Conservation (phyloP, 495 filamentous ascomycete species). For the Trichoderma reesei region DNA sequence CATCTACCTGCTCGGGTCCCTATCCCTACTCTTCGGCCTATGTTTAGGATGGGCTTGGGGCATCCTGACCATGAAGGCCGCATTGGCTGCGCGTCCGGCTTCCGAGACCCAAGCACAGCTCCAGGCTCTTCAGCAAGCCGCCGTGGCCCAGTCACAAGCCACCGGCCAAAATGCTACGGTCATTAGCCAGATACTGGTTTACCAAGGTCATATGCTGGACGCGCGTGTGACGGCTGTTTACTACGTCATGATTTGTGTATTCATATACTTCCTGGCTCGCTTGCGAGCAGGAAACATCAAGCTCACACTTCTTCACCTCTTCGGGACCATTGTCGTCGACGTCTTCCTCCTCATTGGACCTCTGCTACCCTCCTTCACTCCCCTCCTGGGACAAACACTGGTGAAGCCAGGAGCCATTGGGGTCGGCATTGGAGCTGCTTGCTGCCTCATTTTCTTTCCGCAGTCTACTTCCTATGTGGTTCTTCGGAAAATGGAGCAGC, state of each 20-base stretch:
- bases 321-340: conserved; percentile 2
- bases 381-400: background rate
- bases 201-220: conserved; percentile 1
- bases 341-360: conserved; percentile 2
- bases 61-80: conserved; percentile 7
- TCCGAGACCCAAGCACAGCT: background rate
- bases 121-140: background rate
- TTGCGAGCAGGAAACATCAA: background rate
- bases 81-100: background rate
- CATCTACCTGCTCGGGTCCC: conserved; percentile 6
- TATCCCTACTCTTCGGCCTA: conserved; percentile 4
- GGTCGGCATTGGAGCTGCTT: conserved; percentile 1
- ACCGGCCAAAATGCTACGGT: background rate
- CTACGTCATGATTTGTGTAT: conserved; percentile 2
- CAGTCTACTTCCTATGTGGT: conserved; percentile 8
- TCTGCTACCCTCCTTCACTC: background rate
- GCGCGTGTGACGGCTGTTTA: conserved; percentile 2
- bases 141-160: background rate
- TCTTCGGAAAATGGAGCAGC: background rate
- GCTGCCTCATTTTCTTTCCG: conserved; percentile 4
- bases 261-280: background rate
- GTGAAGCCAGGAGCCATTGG: conserved; percentile 8
- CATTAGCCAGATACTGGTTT: background rate
- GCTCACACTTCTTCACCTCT: background rate
- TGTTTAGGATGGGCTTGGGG: conserved; percentile 8